Conservation (phyloP, 257 asterid genomes). For the Echites panduratus region DNA sequence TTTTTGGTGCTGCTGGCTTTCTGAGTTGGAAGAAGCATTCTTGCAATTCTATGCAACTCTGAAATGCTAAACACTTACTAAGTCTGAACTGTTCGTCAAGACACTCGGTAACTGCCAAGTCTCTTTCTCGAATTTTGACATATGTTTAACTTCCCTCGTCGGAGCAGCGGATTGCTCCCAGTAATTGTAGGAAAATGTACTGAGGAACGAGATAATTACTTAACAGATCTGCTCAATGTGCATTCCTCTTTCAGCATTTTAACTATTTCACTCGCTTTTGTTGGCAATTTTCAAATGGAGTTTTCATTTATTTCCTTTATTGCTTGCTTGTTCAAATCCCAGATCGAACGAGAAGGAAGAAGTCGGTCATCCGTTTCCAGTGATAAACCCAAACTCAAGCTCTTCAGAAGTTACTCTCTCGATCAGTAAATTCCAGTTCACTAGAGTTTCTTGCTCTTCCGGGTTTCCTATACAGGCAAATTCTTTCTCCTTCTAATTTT, state of each 20-base stretch:
- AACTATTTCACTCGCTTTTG: not conserved
- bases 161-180: not conserved
- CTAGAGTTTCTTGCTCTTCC: not conserved
- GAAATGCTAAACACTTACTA: not conserved
- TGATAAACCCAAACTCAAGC: not conserved
- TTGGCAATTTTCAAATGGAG: not conserved
- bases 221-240: conserved; percentile 1
- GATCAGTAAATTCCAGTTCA: not conserved
- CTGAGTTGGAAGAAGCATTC: not conserved
- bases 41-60: not conserved
- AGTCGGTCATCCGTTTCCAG: not conserved
- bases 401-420: not conserved
- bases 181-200: not conserved
- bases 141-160: not conserved
- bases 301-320: not conserved
- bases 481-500: not conserved
- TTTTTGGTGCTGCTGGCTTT: not conserved
- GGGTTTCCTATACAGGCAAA: not conserved
- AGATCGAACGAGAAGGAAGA: not conserved
- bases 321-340: not conserved
- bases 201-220: not conserved
- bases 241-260: not conserved
- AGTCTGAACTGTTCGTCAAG: not conserved
- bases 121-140: not conserved
- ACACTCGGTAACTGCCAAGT: not conserved